Base-by-base conservation (phyloP, 441 rosid species). In the Populus tomentosa region DNA sequence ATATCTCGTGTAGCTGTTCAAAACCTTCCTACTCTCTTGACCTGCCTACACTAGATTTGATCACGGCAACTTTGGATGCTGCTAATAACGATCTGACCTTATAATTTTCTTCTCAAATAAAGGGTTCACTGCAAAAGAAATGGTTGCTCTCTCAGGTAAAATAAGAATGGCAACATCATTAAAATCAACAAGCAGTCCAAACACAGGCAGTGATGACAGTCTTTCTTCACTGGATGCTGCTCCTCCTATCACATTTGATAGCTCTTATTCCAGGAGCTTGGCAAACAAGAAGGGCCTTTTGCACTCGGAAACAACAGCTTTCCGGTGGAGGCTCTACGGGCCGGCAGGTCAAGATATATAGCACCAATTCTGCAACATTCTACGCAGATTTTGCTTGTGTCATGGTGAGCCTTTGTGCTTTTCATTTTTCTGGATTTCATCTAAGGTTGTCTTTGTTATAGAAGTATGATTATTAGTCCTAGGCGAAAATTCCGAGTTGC, bases 221-320 rank as follows among this genome's bases (percentile, higher is more conserved):
- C 80, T 88, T 86, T 59, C 82, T 67, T 75, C 80, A 72, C 92
- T 93, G 11, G 94, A 93, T 78, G 80, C 80, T 16, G 35, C 70
- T 23, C 83, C 88, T 16, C 88, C 91, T 20, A 72, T 81, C 26
- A 76, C 62, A 0, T 91, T 90, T 24, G 96, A 89, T 78, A 90
- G 78, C 75, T 77, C 76, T 30, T 90, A 91, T 82, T 90, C 82
- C 83, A 76, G 77, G 5, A 87, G 88, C 73, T 85, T 93, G 61
- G 79, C 82, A 30, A 78, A 78, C 75, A 80, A 85, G 38, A 82
- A 84, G 10, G 94, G 96, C 20, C 92, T 91, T 79, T 86, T 93
- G 36, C 90, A 87, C 70, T 84, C 88, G 0, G 98, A 93, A 7
- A 78, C 97, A 93, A 73, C 89, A 83, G 79, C 80, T 90, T 30